phyloP scores from a whole-genome alignment of 1,284 basidiomycete species.

The Ceratobasidium sp. region DNA sequence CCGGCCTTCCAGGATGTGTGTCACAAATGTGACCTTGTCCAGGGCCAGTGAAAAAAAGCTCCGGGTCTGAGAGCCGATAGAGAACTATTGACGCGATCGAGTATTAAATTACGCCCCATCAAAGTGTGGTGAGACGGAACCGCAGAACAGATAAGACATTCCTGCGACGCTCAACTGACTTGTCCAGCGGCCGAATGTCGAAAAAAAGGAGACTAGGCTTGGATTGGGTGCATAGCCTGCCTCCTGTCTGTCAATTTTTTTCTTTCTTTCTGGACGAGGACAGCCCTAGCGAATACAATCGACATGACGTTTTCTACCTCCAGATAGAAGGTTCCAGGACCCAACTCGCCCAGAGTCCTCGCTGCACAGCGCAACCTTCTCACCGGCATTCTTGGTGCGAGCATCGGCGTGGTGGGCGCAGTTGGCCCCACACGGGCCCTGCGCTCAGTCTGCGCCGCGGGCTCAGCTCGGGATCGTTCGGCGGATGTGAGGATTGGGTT shows the following conservation, averaged over 20 bases:
- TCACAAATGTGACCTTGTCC: not conserved
- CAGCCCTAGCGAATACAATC: too few relatives aligned
- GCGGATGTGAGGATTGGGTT: conserved; percentile 13
- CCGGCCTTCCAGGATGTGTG: not conserved
- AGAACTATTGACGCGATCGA: not conserved
- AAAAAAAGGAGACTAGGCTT: not conserved
- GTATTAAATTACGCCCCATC: not conserved
- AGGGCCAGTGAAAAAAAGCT: not conserved
- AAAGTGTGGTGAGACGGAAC: conserved; percentile 9
- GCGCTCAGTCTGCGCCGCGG: not conserved
- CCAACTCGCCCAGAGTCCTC: too few relatives aligned
- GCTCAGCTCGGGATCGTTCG: conserved; percentile 27
- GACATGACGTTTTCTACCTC: too few relatives aligned
- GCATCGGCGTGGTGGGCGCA: conserved; percentile 16
- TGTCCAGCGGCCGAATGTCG: not conserved
- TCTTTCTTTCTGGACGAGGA: too few relatives aligned
- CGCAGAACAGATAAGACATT: conserved; percentile 34
- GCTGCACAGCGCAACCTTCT: not conserved
- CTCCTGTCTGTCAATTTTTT: not conserved
- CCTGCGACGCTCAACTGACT: conserved; percentile 5
- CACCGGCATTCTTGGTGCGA: conserved; percentile 8
- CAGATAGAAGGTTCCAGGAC: too few relatives aligned
- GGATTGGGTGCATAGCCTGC: too few relatives aligned
- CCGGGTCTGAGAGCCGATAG: not conserved
- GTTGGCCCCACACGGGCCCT: conserved; percentile 11